Base-by-base conservation (phyloP, 2,329 filamentous ascomycete species). In the Aspergillus cejpii region DNA sequence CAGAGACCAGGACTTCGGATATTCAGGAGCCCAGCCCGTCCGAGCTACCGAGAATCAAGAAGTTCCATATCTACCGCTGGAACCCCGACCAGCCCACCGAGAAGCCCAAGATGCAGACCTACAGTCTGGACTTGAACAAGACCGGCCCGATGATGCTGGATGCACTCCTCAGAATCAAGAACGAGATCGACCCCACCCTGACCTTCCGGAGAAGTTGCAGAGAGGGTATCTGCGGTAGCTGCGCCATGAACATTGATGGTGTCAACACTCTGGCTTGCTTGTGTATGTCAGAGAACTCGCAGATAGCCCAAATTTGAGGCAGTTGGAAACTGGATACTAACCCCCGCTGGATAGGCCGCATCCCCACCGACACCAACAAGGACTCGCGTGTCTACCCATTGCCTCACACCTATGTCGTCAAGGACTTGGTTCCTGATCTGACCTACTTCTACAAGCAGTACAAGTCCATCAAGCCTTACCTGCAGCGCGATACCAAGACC, bases 381-480 rank as follows among this genome's bases (percentile, higher is more conserved):
- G 87, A 96, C 61, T 81, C 86, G 63, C 91, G 94, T 76, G 90
- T 98, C 71, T 98, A 98, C 76, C 92, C 92, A 50, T 80, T 98
- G 57, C 92, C 92, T 61, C 92, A 98, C 75, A 96, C 90, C 71
- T 98, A 96, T 73, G 87, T 98, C 59, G 90, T 98, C 74, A 98
- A 97, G 81, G 92, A 98, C 69, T 82, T 98, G 52, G 92, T 98
- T 26, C 91, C 92, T 48, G 92, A 98, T 68, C 76, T 98, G 75
- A 98, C 92, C 52, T 86, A 92, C 65, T 97, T 98, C 76, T 98
- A 98, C 82, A 97, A 97, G 80, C 92, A 98, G 78, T 98, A 98
- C 81, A 95, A 96, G 75, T 96, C 90, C 12, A 96, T 98, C 74
- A 94, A 97, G 83, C 92, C 92, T 34, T 98, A 95, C 70, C 83